These are phyloP conservation scores for Parastagonospora avenae DNA, from an alignment of 2,329 filamentous ascomycete genomes.

Conservation along the genomic window DNA sequence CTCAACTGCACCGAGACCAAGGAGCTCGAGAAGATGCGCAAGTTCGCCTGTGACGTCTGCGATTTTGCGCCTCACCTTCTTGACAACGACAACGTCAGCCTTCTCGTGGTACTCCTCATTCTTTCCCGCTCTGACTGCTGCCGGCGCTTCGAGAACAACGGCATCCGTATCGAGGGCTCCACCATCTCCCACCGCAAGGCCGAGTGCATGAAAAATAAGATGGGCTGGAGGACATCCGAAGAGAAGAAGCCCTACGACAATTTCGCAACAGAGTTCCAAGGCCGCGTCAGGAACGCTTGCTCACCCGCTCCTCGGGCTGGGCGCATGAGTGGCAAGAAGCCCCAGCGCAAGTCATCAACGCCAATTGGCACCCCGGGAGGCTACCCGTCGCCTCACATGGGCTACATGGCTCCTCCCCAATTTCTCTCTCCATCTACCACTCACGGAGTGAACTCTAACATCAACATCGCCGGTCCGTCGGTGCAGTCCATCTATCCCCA, in stretches of 20 bases:
- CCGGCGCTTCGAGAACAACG: slow-evolving; percentile 42
- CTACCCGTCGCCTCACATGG: slow-evolving; percentile 24
- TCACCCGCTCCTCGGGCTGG: slow-evolving; percentile 33
- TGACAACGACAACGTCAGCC: slow-evolving; percentile 46
- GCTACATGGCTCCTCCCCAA: slow-evolving; percentile 27
- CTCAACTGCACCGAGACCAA: slow-evolving; percentile 38
- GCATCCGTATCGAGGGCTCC: slow-evolving; percentile 46
- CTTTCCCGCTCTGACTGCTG: slow-evolving; percentile 44
- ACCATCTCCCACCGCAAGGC: slow-evolving; percentile 46
- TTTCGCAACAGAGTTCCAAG: slow-evolving; percentile 42
- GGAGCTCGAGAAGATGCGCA: slow-evolving; percentile 39
- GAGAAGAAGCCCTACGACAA: slow-evolving; percentile 44
- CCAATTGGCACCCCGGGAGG: slow-evolving; percentile 13
- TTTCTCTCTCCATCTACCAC: slow-evolving; percentile 5
- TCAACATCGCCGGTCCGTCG: slow-evolving; percentile 24
- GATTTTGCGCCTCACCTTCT: slow-evolving; percentile 47
- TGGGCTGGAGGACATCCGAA: slow-evolving; percentile 41
- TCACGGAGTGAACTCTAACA: slow-evolving; percentile 19
- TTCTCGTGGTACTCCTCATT: slow-evolving; percentile 44
- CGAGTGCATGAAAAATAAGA: slow-evolving; percentile 46
- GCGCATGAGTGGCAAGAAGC: slow-evolving; percentile 23
- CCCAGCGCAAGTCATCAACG: slow-evolving; percentile 24
- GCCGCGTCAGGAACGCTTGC: slow-evolving; percentile 43
- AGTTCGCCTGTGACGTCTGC: slow-evolving; percentile 42
- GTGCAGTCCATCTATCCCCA: slow-evolving; percentile 17